Percentiles rank a stretch among this genome's conserved stretches.
These are phyloP conservation scores for Crucibulum laeve DNA, from an alignment of 768 basidiomycete species.

Conservation along the genomic window DNA sequence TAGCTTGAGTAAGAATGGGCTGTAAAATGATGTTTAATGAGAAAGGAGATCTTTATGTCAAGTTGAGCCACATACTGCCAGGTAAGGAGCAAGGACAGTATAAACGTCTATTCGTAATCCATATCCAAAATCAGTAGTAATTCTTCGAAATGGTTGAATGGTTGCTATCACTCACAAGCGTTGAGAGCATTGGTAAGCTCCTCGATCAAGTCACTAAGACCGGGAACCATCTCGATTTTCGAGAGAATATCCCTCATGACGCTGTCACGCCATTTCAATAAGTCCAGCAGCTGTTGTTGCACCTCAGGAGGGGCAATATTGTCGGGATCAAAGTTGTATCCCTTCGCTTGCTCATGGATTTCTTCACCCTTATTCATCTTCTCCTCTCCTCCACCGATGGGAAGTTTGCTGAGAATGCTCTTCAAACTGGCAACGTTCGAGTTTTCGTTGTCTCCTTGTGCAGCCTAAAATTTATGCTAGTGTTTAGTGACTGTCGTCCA, in stretches of 20 bases:
- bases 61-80: slow-evolving; percentile 34
- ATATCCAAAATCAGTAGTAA: slow-evolving; percentile 1
- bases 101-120: slow-evolving; percentile 68
- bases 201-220: slow-evolving; percentile 51
- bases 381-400: slow-evolving; percentile 45
- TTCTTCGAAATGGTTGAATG: background rate
- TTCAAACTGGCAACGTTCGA: slow-evolving; percentile 34
- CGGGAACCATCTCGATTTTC: slow-evolving; percentile 66
- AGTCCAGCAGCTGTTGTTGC: slow-evolving; percentile 46
- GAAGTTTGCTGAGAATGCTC: slow-evolving; percentile 43
- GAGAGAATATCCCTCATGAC: slow-evolving; percentile 47
- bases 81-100: slow-evolving; percentile 61
- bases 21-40: slow-evolving; percentile 18
- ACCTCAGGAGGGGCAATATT: slow-evolving; percentile 63
- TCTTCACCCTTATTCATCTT: slow-evolving; percentile 51
- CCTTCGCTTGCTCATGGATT: slow-evolving; percentile 50
- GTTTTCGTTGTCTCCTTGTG: slow-evolving; percentile 24
- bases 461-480: slow-evolving; percentile 15
- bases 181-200: slow-evolving; percentile 62
- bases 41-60: background rate
- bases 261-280: slow-evolving; percentile 62
- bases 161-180: slow-evolving; percentile 41
- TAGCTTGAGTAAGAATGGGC: slow-evolving; percentile 60
- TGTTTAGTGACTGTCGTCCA: background rate
- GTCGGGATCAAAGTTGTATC: slow-evolving; percentile 59